A percentile compares a stretch with the other conserved stretches of the same genome.
These are phyloP conservation scores for Fusarium goolgardi DNA, from an alignment of 2,329 filamentous ascomycete genomes.

Conservation along the genomic window DNA sequence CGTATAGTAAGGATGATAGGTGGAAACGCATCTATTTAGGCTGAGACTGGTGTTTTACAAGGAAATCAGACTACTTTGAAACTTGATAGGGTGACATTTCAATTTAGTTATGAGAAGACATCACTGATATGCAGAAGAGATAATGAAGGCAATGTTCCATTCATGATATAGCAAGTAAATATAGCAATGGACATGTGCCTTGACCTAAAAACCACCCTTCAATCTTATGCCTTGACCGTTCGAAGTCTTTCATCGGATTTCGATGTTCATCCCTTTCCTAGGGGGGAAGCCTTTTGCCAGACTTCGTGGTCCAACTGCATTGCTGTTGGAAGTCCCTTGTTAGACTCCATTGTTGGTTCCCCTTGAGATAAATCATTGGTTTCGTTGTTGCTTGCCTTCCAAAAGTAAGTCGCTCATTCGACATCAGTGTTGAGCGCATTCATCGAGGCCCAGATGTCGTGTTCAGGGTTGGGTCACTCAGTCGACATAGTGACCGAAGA, in stretches of 20 bases:
- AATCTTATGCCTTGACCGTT: not conserved
- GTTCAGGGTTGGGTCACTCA: not conserved
- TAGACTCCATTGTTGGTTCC: not conserved
- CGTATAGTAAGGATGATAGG: not conserved
- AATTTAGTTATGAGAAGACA: not conserved
- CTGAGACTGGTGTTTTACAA: not conserved
- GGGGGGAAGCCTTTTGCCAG: not conserved
- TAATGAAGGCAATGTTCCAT: not conserved
- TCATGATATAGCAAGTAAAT: constrained; percentile 5
- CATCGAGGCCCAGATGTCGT: not conserved
- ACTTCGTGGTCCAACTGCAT: not conserved
- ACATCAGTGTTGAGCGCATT: not conserved
- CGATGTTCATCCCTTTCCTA: not conserved
- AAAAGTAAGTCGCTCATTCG: not conserved
- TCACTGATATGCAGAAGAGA: not conserved
- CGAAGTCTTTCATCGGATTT: not conserved
- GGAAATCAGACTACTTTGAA: not conserved
- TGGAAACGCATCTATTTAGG: rapidly evolving
- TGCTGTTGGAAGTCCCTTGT: not conserved
- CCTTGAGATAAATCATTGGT: not conserved
- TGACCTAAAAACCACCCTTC: not conserved
- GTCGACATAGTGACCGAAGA: constrained; percentile 4
- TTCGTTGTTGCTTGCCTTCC: not conserved
- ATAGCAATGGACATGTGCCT: not conserved
- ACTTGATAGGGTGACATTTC: not conserved